Evolutionary conservation across 805 yeast genomes (phyloP), one percentile per base, ranked within the genome.

Genomic region (Candida fluviatilis): DNA sequence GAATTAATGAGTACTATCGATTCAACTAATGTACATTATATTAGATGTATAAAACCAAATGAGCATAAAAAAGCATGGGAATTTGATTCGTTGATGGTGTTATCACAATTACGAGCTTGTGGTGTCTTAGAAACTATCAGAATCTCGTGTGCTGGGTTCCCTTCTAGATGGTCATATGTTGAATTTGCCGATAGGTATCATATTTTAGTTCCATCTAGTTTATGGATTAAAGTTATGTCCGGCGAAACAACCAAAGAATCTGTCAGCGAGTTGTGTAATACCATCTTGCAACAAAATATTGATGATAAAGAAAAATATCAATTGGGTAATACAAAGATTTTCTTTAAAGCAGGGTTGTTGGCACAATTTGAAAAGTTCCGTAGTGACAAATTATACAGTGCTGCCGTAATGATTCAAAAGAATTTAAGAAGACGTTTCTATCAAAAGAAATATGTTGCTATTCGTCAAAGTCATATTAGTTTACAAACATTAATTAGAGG

Each of bases 111-210:
- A 46, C 78, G 99, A 58, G 99, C 99, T 4, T 91, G 99, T 72
- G 99, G 99, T 83, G 98, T 91, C 34, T 71, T 91, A 50, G 99
- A 93, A 60, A 93, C 99, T 2, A 91, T 91, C 56, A 73, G 96
- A 54, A 91, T 91, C 34, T 90, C 97, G 1, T 90, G 97, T 66
- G 97, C 96, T 36, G 99, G 99, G 29, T 91, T 90, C 75, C 99
- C 99, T 13, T 84, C 96, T 0, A 75, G 97, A 57, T 88, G 96
- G 89, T 79, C 95, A 2, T 93, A 88, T 57, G 89, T 82, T 37
- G 98, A 93, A 57, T 91, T 91, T 69, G 95, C 89, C 14, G 76
- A 81, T 46, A 78, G 96, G 54, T 91, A 89, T 59, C 91, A 88
- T 55, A 80, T 90, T 55, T 71, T 91, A 42, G 79, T 89, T 29